phyloP scores from a whole-genome alignment of 2,329 filamentous ascomycete genomes.

The Botrytis paeoniae region DNA sequence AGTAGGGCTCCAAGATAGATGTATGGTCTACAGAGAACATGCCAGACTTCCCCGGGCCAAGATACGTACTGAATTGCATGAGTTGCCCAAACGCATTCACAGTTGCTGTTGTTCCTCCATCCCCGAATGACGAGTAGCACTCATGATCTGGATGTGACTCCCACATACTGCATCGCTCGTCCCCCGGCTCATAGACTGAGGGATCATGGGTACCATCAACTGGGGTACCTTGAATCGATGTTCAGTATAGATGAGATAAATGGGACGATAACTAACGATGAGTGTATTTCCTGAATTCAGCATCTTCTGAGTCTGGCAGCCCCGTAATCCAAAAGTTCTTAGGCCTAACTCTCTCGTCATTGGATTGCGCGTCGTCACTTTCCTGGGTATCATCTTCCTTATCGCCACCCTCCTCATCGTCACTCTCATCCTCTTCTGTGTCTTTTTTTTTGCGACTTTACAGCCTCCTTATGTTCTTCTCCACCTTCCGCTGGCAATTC shows the following conservation, averaged over 20 bases:
- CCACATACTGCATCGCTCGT: not conserved
- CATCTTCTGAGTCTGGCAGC: not conserved
- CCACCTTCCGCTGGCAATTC: not conserved
- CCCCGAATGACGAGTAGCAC: not conserved
- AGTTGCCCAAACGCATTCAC: not conserved
- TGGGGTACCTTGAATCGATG: not conserved
- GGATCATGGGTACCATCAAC: not conserved
- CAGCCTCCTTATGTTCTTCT: not conserved
- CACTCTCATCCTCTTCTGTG: too few relatives aligned
- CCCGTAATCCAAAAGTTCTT: not conserved
- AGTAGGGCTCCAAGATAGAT: rapidly evolving
- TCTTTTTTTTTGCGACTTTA: not conserved
- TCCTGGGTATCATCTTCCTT: too few relatives aligned
- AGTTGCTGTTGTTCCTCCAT: not conserved
- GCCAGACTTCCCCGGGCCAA: not conserved
- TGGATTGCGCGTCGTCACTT: too few relatives aligned
- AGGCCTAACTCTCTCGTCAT: too few relatives aligned
- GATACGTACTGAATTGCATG: not conserved
- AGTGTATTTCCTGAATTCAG: not conserved
- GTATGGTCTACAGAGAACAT: not conserved
- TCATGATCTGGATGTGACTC: not conserved
- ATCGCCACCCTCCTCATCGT: too few relatives aligned
- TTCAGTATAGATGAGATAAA: not conserved
- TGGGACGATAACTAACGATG: not conserved
- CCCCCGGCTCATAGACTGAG: not conserved